Evolutionary conservation across 2,329 filamentous ascomycete species (phyloP).

Genomic region (Monilinia laxa): DNA sequence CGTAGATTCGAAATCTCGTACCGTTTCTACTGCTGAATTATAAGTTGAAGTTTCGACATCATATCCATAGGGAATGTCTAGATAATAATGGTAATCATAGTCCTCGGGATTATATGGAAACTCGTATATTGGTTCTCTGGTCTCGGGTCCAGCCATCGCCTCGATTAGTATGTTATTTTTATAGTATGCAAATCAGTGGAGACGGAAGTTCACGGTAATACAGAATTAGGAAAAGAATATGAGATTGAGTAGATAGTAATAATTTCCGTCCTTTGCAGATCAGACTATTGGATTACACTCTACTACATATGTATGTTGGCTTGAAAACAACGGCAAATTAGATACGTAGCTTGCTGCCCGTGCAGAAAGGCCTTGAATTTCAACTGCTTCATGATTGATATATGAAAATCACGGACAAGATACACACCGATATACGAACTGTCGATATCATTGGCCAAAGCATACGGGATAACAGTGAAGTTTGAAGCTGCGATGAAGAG

Average conservation of each 20-base stretch:
- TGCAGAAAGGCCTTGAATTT: slow-evolving; percentile 12
- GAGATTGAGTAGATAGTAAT: slow-evolving; percentile 11
- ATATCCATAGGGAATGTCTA: slow-evolving; percentile 9
- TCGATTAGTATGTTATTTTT: slow-evolving; percentile 1
- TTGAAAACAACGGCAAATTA: neutral
- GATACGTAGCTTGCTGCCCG: slow-evolving; percentile 16
- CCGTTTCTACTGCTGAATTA: slow-evolving; percentile 9
- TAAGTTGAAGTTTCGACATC: slow-evolving; percentile 20
- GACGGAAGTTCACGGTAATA: slow-evolving; percentile 5
- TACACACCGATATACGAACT: slow-evolving; percentile 8
- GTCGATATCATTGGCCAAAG: slow-evolving; percentile 9
- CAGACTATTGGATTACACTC: neutral
- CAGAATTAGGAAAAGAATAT: slow-evolving; percentile 10
- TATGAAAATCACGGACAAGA: slow-evolving; percentile 1
- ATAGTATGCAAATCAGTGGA: slow-evolving; percentile 5
- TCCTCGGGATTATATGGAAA: slow-evolving; percentile 10
- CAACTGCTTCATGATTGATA: neutral
- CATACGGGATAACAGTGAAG: neutral
- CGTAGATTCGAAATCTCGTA: neutral
- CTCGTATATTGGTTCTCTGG: slow-evolving; percentile 7
- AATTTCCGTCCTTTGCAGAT: slow-evolving; percentile 2
- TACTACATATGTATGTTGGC: slow-evolving; percentile 18
- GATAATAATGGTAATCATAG: slow-evolving; percentile 19
- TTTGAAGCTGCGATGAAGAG: slow-evolving; percentile 1
- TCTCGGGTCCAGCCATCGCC: slow-evolving; percentile 1